Percentiles rank a stretch among this genome's conserved stretches.
Evolutionary conservation across 768 basidiomycete species (phyloP).

Genomic region (Phanerochaete carnosa): DNA sequence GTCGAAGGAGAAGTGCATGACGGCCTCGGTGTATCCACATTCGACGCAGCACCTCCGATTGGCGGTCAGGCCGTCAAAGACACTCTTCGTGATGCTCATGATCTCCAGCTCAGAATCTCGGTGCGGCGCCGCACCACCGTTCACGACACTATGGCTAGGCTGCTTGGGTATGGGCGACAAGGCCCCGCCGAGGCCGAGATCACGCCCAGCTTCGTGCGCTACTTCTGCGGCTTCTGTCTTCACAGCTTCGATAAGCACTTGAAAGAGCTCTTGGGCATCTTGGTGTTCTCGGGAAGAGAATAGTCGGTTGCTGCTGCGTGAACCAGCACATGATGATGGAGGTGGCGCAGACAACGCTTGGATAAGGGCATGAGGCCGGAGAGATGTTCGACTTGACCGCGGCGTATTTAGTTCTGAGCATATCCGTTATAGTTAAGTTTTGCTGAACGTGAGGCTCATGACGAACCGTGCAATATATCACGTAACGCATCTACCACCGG

Average conservation of each 20-base stretch:
- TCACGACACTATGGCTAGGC: neutral
- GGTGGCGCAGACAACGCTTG: slow-evolving; percentile 49
- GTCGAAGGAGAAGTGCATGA: slow-evolving; percentile 88
- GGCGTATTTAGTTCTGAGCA: slow-evolving; percentile 63
- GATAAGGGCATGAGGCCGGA: slow-evolving; percentile 75
- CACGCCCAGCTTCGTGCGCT: slow-evolving; percentile 64
- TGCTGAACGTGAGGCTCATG: neutral
- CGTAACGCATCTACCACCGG: slow-evolving; percentile 83
- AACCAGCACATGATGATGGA: slow-evolving; percentile 23
- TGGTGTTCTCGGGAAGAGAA: slow-evolving; percentile 93
- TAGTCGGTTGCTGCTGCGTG: slow-evolving; percentile 55
- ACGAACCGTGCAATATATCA: slow-evolving; percentile 64
- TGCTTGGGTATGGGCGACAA: neutral
- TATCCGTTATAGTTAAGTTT: neutral
- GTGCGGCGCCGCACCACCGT: slow-evolving; percentile 19
- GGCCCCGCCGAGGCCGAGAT: slow-evolving; percentile 68
- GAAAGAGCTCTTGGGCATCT: slow-evolving; percentile 98
- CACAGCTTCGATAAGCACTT: slow-evolving; percentile 85
- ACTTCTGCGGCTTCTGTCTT: slow-evolving; percentile 80
- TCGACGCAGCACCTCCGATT: slow-evolving; percentile 83
- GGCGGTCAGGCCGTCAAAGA: slow-evolving; percentile 89
- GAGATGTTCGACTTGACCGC: slow-evolving; percentile 48
- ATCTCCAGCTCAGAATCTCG: neutral
- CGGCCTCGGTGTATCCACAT: slow-evolving; percentile 93
- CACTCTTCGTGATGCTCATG: slow-evolving; percentile 54